Conservation (phyloP, 2,329 filamentous ascomycete species). For the Talaromyces sp. region DNA sequence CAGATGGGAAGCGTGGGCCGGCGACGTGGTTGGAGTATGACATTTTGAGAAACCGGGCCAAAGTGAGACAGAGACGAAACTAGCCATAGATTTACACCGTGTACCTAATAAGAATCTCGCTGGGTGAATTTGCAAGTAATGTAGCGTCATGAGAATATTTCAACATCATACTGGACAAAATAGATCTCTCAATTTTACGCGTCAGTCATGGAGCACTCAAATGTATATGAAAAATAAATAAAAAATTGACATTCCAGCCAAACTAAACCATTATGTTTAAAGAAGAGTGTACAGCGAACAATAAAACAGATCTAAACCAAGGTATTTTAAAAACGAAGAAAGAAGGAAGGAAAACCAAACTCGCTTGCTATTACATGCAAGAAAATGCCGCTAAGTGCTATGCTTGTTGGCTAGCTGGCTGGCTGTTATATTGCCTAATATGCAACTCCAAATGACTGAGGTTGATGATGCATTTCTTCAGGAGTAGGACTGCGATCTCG, state of each 20-base stretch:
- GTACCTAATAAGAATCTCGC: no score
- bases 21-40: slow-evolving; percentile 88
- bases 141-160: not conserved
- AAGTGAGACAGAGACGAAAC: slow-evolving; percentile 52
- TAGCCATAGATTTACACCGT: not conserved
- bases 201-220: not conserved
- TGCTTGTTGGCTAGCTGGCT: not conserved
- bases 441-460: slow-evolving; percentile 29
- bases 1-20: slow-evolving; percentile 62
- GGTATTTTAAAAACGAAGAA: not conserved
- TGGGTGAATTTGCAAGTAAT: no score
- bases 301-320: not conserved
- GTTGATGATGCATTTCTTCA: slow-evolving; percentile 22
- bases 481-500: slow-evolving; percentile 28
- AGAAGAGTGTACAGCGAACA: not conserved
- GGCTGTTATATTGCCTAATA: slow-evolving; percentile 16
- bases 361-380: slow-evolving; percentile 3
- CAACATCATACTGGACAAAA: not conserved
- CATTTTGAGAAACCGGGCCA: slow-evolving; percentile 56
- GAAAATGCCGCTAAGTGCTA: not conserved
- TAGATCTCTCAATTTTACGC: not conserved
- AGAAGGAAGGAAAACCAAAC: not conserved
- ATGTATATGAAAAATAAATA: not conserved
- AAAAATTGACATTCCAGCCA: not conserved
- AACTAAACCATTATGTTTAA: not conserved